phyloP scores from a whole-genome alignment of 345 rosid genomes.

The Mangifera indica region DNA sequence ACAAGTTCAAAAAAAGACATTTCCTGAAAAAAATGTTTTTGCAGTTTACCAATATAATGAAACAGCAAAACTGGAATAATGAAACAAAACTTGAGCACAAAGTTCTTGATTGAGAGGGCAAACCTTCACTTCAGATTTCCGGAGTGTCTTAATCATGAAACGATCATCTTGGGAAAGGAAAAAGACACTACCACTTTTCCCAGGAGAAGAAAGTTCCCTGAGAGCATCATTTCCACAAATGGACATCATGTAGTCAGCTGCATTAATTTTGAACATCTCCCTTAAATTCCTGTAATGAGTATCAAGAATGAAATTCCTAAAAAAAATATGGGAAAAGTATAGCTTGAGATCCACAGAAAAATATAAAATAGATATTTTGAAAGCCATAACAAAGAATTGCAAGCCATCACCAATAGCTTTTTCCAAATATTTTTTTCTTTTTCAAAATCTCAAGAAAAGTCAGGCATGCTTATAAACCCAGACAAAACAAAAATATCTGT shows the following conservation, averaged over 20 bases:
- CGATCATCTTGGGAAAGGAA: conserved; percentile 95
- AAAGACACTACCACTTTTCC: conserved; percentile 95
- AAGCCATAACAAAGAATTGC: not conserved
- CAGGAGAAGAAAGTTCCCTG: conserved; percentile 97
- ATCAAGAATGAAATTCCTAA: conserved; percentile 16
- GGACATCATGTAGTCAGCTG: conserved; percentile 99
- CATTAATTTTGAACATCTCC: conserved; percentile 98
- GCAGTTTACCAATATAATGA: not conserved
- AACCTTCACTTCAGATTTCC: conserved; percentile 97
- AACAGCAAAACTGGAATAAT: not conserved
- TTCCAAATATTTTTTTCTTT: not conserved
- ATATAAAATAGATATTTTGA: not conserved
- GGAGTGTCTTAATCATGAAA: conserved; percentile 97
- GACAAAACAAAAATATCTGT: too few species aligned
- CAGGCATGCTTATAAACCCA: not conserved
- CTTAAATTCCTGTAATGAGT: conserved; percentile 70
- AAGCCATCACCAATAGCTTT: not conserved
- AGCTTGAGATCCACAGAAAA: conserved; percentile 15
- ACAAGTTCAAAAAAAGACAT: not conserved
- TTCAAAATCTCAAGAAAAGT: not conserved
- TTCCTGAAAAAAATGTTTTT: not conserved
- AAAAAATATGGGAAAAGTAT: conserved; percentile 11
- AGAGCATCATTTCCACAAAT: conserved; percentile 98
- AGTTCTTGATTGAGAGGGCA: conserved; percentile 24
- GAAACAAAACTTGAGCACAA: conserved; percentile 4